These are phyloP conservation scores for Cystobasidium slooffiae DNA, from an alignment of 1,284 basidiomycete species.

Conservation along the genomic window DNA sequence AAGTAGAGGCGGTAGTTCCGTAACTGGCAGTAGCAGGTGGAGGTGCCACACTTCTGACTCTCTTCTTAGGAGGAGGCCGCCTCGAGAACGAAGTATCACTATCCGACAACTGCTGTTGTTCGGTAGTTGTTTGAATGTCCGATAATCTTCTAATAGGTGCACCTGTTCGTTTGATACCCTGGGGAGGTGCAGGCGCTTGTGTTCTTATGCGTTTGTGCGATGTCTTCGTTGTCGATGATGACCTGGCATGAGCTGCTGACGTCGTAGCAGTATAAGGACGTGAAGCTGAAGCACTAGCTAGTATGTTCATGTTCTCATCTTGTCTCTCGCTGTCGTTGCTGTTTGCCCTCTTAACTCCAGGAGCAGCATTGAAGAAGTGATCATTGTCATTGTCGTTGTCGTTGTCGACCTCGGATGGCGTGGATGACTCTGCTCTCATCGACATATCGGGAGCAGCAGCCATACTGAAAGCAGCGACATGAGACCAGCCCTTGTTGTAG, in stretches of 20 bases:
- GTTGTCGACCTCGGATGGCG: background rate
- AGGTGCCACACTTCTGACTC: background rate
- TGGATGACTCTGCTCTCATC: background rate
- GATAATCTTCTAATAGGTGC: conserved; percentile 4
- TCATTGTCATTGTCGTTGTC: conserved; percentile 1
- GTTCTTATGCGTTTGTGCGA: conserved; percentile 36
- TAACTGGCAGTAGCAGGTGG: no score
- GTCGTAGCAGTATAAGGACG: background rate
- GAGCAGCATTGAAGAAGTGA: conserved; percentile 27
- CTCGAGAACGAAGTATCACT: conserved; percentile 4
- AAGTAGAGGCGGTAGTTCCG: no score
- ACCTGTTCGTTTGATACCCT: conserved; percentile 28
- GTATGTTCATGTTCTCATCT: background rate
- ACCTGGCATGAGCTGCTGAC: background rate
- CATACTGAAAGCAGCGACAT: no score
- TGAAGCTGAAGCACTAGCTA: background rate
- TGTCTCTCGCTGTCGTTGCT: background rate
- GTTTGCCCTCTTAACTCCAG: conserved; percentile 17
- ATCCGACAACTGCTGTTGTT: conserved; percentile 1
- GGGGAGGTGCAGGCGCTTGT: conserved; percentile 9
- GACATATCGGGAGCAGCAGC: background rate
- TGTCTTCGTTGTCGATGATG: background rate
- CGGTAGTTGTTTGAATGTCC: background rate
- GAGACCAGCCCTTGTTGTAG: no score
- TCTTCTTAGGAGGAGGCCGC: conserved; percentile 7